Percentiles rank a stretch among this genome's conserved stretches.
Conservation (phyloP, 2,329 filamentous ascomycete species). For the Ascocoryne sarcoides region DNA sequence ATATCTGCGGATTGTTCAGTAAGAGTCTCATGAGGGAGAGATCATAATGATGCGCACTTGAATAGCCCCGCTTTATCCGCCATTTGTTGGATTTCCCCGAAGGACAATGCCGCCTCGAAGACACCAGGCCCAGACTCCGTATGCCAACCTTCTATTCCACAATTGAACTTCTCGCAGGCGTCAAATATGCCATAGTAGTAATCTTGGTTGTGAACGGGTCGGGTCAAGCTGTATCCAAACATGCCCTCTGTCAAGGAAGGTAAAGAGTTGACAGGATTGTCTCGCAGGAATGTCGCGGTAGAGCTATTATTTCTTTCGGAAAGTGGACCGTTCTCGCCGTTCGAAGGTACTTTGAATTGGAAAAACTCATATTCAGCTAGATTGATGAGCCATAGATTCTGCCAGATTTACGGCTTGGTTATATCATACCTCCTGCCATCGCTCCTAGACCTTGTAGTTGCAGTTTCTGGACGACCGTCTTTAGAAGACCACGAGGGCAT, state of each 20-base stretch:
- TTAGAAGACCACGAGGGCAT: conserved; percentile 71
- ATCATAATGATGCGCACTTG: conserved; percentile 48
- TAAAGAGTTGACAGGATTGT: conserved; percentile 64
- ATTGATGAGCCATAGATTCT: too few species aligned
- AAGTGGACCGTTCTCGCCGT: conserved; percentile 33
- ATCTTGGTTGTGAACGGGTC: conserved; percentile 81
- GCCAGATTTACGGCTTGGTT: background rate
- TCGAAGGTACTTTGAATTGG: conserved; percentile 66
- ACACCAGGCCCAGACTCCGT: conserved; percentile 91
- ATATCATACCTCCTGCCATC: conserved; percentile 73
- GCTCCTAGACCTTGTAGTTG: conserved; percentile 63
- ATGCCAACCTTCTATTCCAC: conserved; percentile 88
- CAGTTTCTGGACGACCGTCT: conserved; percentile 58
- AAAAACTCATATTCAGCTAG: conserved; percentile 92
- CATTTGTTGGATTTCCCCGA: conserved; percentile 79
- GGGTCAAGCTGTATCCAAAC: conserved; percentile 88
- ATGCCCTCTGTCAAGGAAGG: conserved; percentile 83
- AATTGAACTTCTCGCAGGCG: conserved; percentile 66
- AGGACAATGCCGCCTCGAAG: conserved; percentile 90
- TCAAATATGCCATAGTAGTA: conserved; percentile 88
- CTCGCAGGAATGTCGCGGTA: conserved; percentile 63
- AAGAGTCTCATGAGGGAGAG: background rate
- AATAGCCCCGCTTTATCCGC: conserved; percentile 87
- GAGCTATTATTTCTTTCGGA: conserved; percentile 54
- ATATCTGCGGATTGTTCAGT: conserved; percentile 41